Base-by-base conservation (phyloP, 441 rosid species). In the Theobroma grandiflorum region DNA sequence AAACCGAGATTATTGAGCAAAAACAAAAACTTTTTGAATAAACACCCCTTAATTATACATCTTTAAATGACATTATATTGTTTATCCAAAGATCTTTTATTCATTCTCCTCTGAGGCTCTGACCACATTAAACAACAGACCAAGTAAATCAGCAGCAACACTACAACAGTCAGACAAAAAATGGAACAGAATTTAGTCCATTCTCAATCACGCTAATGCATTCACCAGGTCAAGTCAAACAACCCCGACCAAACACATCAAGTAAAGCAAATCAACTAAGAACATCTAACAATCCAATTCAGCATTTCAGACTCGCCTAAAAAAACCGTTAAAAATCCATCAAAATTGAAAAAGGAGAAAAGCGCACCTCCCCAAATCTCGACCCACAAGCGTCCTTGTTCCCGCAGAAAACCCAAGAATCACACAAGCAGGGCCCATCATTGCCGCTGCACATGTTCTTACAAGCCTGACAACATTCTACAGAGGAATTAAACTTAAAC, bases 341-440 rank as follows among this genome's bases (percentile, higher is more conserved):
- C 57, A 33, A 8, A 72, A 67, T 45, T 62, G 63, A 62, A 35
- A 57, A 26, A 55, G 78, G 49, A 55, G 15, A 69, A 80, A 45
- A 37, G 74, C 90, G 77, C 45, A 97, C 98, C 98, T 97, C 98
- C n/a, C 99, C 98, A 80, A 91, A 94, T 89, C 91, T 87, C 3
- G 94, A 84, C 57, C 96, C 98, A 55, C 99, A 97, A 77, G 90
- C 90, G 68, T 90, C 82, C 83, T 85, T 87, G 77, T 89, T 83
- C 26, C 97, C 98, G 40, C 98, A 97, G 55, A 91, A 94, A 1
- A 97, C 99, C 97, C 99, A 97, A 8, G 94, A 71, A 86, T 97
- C 98, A 45, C 99, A 95, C 90, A 97, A 85, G 82, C 98, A 95
- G 77, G 98, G 98, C 33, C 99, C 99, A 4, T 88, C 91, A 45